A percentile compares a stretch with the other conserved stretches of the same genome.
These are phyloP conservation scores for Chrysochromulina parva DNA, from an alignment of 78 protist species.

Conservation along the genomic window DNA sequence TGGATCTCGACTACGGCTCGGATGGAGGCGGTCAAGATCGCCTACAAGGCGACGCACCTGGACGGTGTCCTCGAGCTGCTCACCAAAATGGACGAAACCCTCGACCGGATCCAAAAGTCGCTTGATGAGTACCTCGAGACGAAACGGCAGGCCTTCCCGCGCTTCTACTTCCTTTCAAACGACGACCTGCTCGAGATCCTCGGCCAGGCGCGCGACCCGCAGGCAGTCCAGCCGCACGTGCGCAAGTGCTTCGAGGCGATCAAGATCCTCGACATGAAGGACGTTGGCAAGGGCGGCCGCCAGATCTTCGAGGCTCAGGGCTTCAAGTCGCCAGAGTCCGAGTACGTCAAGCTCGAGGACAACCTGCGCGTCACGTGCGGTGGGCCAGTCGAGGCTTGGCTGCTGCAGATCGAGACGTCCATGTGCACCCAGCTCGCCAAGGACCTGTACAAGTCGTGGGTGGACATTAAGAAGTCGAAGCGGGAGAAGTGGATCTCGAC, in stretches of 20 bases:
- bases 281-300: conserved; percentile 33
- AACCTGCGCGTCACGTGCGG: conserved; percentile 29
- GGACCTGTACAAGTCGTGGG: conserved; percentile 3
- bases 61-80: conserved; percentile 52
- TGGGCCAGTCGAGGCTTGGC: conserved; percentile 87
- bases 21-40: background rate
- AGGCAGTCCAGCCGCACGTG: conserved; percentile 74
- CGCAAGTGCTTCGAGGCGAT: conserved; percentile 80
- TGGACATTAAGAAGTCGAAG: background rate
- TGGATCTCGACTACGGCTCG: conserved; percentile 37
- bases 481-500: conserved; percentile 67
- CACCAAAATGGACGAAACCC: conserved; percentile 43
- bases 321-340: conserved; percentile 66
- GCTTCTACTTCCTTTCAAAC: conserved; percentile 91
- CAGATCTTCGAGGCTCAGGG: conserved; percentile 34
- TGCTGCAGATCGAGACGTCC: conserved; percentile 63
- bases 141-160: conserved; percentile 83
- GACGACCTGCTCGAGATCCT: conserved; percentile 88
- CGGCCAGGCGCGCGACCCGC: conserved; percentile 79
- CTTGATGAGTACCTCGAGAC: conserved; percentile 80
- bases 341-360: conserved; percentile 40
- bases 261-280: conserved; percentile 39
- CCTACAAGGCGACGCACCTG: background rate
- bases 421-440: conserved; percentile 50
- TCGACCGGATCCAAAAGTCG: conserved; percentile 75